These are phyloP conservation scores for Hydnomerulius pinastri DNA, from an alignment of 768 basidiomycete genomes.

Conservation along the genomic window DNA sequence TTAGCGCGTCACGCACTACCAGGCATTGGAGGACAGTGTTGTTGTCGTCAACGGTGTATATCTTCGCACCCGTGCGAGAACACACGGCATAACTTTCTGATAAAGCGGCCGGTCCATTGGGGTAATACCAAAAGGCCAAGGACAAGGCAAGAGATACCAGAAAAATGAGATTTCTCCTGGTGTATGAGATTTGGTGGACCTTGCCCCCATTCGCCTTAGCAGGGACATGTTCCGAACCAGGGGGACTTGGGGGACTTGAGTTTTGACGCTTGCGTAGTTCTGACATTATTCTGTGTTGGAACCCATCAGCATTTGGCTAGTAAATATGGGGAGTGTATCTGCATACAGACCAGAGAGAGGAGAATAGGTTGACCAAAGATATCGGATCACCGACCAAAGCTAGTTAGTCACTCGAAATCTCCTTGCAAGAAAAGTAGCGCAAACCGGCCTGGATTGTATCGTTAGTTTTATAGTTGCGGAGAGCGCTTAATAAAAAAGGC, in stretches of 20 bases:
- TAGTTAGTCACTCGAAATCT: too few relatives aligned
- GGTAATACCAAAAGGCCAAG: conserved; percentile 10
- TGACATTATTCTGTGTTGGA: conserved; percentile 2
- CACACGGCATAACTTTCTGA: conserved; percentile 60
- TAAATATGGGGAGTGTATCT: neutral
- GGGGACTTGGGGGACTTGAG: neutral
- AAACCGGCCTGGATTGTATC: too few relatives aligned
- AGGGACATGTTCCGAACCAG: neutral
- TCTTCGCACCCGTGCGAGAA: conserved; percentile 47
- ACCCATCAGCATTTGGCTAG: neutral
- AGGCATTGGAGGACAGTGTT: conserved; percentile 62
- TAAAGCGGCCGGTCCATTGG: conserved; percentile 7
- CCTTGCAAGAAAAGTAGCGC: too few relatives aligned
- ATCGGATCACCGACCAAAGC: too few relatives aligned
- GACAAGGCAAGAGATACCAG: conserved; percentile 8
- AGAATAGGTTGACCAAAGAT: too few relatives aligned
- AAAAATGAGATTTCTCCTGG: conserved; percentile 4
- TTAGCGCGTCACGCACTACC: conserved; percentile 50
- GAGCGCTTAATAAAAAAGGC: too few relatives aligned
- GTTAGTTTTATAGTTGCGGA: too few relatives aligned
- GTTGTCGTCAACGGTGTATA: conserved; percentile 68
- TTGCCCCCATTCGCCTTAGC: neutral
- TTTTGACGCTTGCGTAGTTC: conserved; percentile 13
- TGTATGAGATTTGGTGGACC: neutral
- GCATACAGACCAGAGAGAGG: neutral